Evolutionary conservation across 2,329 filamentous ascomycete species (phyloP).

Genomic region (Fusarium sp.): DNA sequence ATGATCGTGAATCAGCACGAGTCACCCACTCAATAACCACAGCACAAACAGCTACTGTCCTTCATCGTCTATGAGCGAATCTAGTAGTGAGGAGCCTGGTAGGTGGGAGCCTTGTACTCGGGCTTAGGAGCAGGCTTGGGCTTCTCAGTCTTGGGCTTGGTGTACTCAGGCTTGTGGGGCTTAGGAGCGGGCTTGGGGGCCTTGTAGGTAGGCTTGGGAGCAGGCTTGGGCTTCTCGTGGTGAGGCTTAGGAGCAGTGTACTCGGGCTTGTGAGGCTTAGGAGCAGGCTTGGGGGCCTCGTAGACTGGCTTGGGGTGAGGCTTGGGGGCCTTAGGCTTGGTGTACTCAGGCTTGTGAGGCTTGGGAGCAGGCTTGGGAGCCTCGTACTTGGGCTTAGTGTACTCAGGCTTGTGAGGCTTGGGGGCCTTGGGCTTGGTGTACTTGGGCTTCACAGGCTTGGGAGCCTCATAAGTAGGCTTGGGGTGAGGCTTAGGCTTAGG

Average conservation of each 20-base stretch:
- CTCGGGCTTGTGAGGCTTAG: neutral
- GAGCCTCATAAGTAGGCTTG: neutral
- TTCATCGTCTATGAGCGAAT: neutral
- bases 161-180: neutral
- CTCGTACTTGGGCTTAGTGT: neutral
- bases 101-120: neutral
- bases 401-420: neutral
- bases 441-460: neutral
- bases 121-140: neutral
- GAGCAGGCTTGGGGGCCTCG: neutral
- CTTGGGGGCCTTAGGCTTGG: neutral
- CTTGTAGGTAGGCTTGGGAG: neutral
- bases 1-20: neutral
- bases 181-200: neutral
- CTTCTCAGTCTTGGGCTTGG: neutral
- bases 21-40: neutral
- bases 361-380: neutral
- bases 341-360: neutral
- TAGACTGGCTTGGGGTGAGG: neutral
- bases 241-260: neutral
- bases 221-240: neutral
- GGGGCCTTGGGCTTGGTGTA: neutral
- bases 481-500: neutral
- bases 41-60: neutral
- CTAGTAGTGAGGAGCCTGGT: constrained; percentile 4